phyloP scores from a whole-genome alignment of 495 filamentous ascomycete species.

The Hypomontagnella monticulosa region DNA sequence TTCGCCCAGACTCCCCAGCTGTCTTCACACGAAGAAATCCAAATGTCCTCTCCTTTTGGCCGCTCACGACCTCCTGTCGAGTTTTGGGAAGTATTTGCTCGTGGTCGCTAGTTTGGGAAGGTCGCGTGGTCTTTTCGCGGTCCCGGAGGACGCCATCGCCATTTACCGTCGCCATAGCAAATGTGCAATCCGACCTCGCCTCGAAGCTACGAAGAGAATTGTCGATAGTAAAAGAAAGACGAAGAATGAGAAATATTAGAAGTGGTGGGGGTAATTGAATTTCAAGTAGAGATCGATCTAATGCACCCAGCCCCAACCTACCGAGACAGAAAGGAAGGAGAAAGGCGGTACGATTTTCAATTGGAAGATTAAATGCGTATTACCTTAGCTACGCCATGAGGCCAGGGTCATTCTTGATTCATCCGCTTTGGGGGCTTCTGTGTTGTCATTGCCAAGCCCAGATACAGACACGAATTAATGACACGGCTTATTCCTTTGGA shows the following conservation, averaged over 20 bases:
- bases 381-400: conserved; percentile 1
- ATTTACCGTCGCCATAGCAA: conserved; percentile 27
- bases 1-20: conserved; percentile 57
- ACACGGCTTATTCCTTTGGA: conserved; percentile 12
- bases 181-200: background rate
- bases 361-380: background rate
- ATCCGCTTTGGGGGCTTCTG: conserved; percentile 15
- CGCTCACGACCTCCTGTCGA: conserved; percentile 31
- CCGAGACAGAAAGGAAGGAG: background rate
- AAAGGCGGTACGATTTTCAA: background rate
- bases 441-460: conserved; percentile 34
- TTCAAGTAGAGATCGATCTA: too few species aligned
- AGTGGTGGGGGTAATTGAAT: too few species aligned
- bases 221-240: background rate
- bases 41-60: background rate
- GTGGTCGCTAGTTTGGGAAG: conserved; percentile 22
- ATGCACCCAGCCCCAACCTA: too few species aligned
- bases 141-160: conserved; percentile 12
- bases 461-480: conserved; percentile 8
- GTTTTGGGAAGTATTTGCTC: conserved; percentile 35
- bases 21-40: conserved; percentile 38
- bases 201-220: background rate
- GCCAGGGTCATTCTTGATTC: conserved; percentile 7
- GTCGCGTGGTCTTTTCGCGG: conserved; percentile 32
- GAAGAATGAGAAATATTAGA: background rate